A percentile compares a stretch with the other conserved stretches of the same genome.
These are phyloP conservation scores for Trichoderma koningii DNA, from an alignment of 2,329 filamentous ascomycete genomes.

Conservation along the genomic window DNA sequence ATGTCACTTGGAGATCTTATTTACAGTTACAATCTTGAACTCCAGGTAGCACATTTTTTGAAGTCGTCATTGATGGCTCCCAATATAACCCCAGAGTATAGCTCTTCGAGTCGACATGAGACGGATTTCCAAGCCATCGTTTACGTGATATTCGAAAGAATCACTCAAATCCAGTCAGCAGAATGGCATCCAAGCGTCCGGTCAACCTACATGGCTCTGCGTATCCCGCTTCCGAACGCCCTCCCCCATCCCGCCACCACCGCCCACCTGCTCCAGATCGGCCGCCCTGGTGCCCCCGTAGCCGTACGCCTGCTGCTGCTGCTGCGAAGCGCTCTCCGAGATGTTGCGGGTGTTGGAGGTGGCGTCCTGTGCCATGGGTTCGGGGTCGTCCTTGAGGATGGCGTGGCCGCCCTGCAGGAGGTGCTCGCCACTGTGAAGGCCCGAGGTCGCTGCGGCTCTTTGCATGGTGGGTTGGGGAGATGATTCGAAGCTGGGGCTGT, in stretches of 20 bases:
- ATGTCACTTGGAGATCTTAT: background rate
- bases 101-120: background rate
- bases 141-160: too few species aligned
- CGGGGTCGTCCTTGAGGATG: constrained; percentile 12
- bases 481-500: too few species aligned
- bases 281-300: background rate
- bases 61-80: background rate
- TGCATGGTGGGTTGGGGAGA: background rate
- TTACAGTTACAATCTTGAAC: background rate
- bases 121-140: background rate
- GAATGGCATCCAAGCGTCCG: background rate
- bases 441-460: background rate
- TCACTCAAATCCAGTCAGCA: too few species aligned
- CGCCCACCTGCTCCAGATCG: background rate
- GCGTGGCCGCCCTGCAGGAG: constrained; percentile 10
- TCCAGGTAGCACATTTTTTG: too few species aligned
- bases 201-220: constrained; percentile 18
- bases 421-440: background rate
- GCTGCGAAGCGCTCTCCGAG: background rate
- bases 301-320: background rate
- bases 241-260: background rate
- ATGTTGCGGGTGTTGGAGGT: background rate
- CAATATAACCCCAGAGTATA: too few species aligned
- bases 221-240: background rate
- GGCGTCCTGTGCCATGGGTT: background rate